These are phyloP conservation scores for Aegilops bicornis DNA, from an alignment of 176 grass and related monocot species.

Conservation along the genomic window DNA sequence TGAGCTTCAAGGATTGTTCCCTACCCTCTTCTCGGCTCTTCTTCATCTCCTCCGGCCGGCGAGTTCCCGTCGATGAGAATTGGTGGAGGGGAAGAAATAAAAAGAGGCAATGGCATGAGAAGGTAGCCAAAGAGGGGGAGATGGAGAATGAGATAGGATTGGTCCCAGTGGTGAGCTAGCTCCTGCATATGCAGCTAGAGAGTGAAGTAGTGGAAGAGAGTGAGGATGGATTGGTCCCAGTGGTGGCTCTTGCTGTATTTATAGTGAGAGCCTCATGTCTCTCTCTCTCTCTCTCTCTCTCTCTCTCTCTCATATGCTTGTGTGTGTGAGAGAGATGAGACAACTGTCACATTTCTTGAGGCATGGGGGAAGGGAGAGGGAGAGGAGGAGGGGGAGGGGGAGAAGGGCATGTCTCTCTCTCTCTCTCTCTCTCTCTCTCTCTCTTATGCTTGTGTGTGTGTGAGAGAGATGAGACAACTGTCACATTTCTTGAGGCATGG, in stretches of 20 bases:
- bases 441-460: neutral
- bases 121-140: neutral
- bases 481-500: slow-evolving; percentile 51
- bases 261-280: slow-evolving; percentile 15
- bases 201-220: neutral
- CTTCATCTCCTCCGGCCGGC: neutral
- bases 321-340: slow-evolving; percentile 29
- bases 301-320: neutral
- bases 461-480: slow-evolving; percentile 33
- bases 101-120: neutral
- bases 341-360: slow-evolving; percentile 51
- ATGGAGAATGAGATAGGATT: neutral
- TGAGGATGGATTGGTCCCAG: slow-evolving; percentile 29
- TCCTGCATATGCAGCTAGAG: neutral
- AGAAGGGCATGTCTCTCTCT: no score
- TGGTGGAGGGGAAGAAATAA: neutral
- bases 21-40: slow-evolving; percentile 21
- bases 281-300: neutral
- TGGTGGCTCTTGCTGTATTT: slow-evolving; percentile 40
- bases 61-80: neutral
- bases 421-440: neutral
- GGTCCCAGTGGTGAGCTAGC: neutral
- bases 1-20: slow-evolving; percentile 60
- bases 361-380: slow-evolving; percentile 30
- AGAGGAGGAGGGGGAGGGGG: neutral